These are phyloP conservation scores for Saitozyma sp. DNA, from an alignment of 768 basidiomycete species.

Conservation along the genomic window DNA sequence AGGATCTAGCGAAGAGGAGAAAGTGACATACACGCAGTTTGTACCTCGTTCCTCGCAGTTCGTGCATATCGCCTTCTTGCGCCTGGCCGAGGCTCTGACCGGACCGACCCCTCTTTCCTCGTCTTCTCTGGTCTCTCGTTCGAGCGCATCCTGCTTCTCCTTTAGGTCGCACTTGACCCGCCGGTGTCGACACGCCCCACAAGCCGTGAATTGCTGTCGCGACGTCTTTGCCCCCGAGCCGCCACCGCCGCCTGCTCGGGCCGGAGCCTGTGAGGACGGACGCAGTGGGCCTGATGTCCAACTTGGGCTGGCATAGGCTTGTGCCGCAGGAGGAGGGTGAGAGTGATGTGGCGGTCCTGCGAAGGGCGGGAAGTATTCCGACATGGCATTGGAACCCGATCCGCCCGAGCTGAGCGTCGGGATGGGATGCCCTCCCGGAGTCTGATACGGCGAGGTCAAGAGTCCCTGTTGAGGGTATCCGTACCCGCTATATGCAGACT, in stretches of 20 bases:
- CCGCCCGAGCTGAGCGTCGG: constrained; percentile 1
- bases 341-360: not conserved
- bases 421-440: constrained; percentile 2
- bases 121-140: constrained; percentile 51
- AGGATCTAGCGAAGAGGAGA: not conserved
- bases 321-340: not conserved
- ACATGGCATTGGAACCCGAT: constrained; percentile 7
- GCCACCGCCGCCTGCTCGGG: not conserved
- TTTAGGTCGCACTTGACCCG: constrained; percentile 95
- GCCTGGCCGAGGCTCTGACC: constrained; percentile 12
- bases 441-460: constrained; percentile 4
- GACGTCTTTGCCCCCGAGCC: constrained; percentile 60
- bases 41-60: constrained; percentile 86
- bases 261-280: not conserved
- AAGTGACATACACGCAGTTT: constrained; percentile 80
- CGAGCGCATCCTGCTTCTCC: constrained; percentile 65
- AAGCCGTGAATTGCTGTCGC: constrained; percentile 85
- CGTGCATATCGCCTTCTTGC: constrained; percentile 65
- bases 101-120: constrained; percentile 19
- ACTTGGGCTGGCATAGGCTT: not conserved
- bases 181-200: constrained; percentile 87
- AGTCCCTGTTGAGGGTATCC: not conserved
- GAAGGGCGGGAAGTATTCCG: constrained; percentile 10
- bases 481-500: too few relatives aligned
- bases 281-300: not conserved